Percentiles rank a stretch among this genome's conserved stretches.
These are phyloP conservation scores for Thelonectria blattea DNA, from an alignment of 2,329 filamentous ascomycete species.

Conservation along the genomic window DNA sequence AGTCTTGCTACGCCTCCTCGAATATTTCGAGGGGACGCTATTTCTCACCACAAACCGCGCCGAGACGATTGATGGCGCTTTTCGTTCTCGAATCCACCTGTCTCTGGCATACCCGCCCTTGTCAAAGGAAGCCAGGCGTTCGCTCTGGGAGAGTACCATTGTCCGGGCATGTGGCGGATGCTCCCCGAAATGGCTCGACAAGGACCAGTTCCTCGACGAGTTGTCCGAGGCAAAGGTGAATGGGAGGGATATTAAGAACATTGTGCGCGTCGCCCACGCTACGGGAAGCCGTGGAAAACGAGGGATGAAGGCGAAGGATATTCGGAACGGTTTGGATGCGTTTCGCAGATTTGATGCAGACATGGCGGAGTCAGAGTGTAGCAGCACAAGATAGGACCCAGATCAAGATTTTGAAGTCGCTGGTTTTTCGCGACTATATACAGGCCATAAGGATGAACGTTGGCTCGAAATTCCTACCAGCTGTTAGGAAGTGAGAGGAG, in stretches of 20 bases:
- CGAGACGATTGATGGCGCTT: slow-evolving; percentile 2
- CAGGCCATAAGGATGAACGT: too few relatives aligned
- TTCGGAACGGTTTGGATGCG: background rate
- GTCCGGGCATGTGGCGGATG: background rate
- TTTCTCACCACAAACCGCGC: slow-evolving; percentile 4
- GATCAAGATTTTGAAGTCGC: too few relatives aligned
- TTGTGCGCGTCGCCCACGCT: background rate
- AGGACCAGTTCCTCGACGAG: background rate
- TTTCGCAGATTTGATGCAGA: background rate
- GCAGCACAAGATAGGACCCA: too few relatives aligned
- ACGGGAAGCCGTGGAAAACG: background rate
- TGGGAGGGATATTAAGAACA: slow-evolving; percentile 7
- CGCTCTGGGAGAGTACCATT: slow-evolving; percentile 1
- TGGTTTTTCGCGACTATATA: too few relatives aligned
- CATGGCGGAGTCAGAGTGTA: background rate
- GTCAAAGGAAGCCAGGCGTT: background rate
- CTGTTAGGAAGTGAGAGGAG: too few relatives aligned
- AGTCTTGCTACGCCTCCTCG: background rate
- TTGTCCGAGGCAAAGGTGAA: background rate
- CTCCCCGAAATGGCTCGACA: background rate
- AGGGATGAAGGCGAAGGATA: background rate
- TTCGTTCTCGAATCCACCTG: slow-evolving; percentile 8
- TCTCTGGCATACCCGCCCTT: slow-evolving; percentile 5
- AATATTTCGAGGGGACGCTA: slow-evolving; percentile 5
- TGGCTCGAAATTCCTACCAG: too few relatives aligned